phyloP scores from a whole-genome alignment of 139 green algal genomes.

The Eudorina sp. region DNA sequence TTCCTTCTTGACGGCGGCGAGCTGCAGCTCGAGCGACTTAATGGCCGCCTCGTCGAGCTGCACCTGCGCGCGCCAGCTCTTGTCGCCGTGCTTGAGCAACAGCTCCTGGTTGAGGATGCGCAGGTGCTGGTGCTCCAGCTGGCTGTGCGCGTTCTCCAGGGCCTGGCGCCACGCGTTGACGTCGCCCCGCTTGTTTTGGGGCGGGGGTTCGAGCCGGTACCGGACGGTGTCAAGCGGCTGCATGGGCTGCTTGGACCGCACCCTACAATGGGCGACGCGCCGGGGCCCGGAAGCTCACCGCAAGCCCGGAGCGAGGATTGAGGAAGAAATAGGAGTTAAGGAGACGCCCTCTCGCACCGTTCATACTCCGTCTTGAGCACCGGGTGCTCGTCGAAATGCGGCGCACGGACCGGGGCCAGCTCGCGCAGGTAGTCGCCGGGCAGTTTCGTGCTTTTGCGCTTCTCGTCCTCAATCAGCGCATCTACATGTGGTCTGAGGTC shows the following conservation, averaged over 20 bases:
- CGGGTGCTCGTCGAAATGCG: conserved; percentile 70
- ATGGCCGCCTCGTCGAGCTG: conserved; percentile 58
- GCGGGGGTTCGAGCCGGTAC: conserved; percentile 77
- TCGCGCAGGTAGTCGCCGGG: conserved; percentile 83
- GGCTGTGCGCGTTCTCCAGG: conserved; percentile 78
- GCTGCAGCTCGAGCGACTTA: conserved; percentile 53
- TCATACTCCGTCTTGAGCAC: conserved; percentile 77
- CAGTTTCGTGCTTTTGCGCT: conserved; percentile 68
- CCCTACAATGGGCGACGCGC: background rate
- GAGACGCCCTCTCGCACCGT: conserved; percentile 40
- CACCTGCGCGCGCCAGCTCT: conserved; percentile 70
- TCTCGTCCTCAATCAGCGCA: conserved; percentile 84
- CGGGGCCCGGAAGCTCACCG: background rate
- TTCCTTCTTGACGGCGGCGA: conserved; percentile 48
- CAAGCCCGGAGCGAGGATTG: too few species aligned
- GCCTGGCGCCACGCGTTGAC: conserved; percentile 69
- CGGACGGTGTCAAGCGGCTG: conserved; percentile 73
- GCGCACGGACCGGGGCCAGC: conserved; percentile 67
- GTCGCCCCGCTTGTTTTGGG: conserved; percentile 67
- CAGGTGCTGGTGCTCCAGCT: conserved; percentile 87
- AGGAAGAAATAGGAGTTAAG: background rate
- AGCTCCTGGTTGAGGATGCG: conserved; percentile 88
- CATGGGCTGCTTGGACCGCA: conserved; percentile 60
- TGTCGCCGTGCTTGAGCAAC: conserved; percentile 82
- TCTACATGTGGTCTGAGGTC: conserved; percentile 71